Evolutionary conservation across 2,329 filamentous ascomycete genomes (phyloP).

Genomic region (Alternaria triticina): DNA sequence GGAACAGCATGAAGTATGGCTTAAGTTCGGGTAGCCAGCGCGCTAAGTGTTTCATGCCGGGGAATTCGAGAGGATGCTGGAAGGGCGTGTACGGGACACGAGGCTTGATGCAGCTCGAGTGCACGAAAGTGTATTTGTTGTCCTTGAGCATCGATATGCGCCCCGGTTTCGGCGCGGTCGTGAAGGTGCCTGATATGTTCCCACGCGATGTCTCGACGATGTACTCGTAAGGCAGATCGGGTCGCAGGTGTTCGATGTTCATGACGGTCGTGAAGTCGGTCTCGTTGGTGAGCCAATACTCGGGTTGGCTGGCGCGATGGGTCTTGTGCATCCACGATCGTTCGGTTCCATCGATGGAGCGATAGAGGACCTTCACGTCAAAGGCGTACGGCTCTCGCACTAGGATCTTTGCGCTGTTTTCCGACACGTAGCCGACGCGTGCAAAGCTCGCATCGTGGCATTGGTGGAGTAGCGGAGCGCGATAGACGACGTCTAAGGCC

Average conservation of each 20-base stretch:
- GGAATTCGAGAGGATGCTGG: constrained; percentile 82
- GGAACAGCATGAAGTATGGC: constrained; percentile 74
- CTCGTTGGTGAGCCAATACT: constrained; percentile 67
- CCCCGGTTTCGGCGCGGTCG: constrained; percentile 75
- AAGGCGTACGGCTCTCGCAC: constrained; percentile 80
- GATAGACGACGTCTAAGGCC: constrained; percentile 78
- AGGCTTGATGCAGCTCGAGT: constrained; percentile 90
- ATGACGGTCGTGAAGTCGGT: constrained; percentile 84
- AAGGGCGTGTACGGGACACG: constrained; percentile 87
- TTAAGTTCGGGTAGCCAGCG: constrained; percentile 73
- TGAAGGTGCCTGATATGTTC: constrained; percentile 83
- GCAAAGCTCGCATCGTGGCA: constrained; percentile 82
- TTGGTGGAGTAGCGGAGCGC: constrained; percentile 72
- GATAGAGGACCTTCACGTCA: constrained; percentile 61
- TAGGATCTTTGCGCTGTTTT: constrained; percentile 78
- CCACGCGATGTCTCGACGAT: constrained; percentile 70
- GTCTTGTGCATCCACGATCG: constrained; percentile 43
- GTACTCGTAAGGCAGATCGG: constrained; percentile 82
- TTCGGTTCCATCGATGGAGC: constrained; percentile 33
- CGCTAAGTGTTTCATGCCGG: constrained; percentile 78
- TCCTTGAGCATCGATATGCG: constrained; percentile 63
- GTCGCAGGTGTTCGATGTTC: constrained; percentile 68
- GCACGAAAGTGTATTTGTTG: constrained; percentile 85
- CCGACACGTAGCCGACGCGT: constrained; percentile 84
- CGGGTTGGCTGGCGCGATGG: constrained; percentile 38